Percentiles rank a stretch among this genome's conserved stretches.
phyloP scores from a whole-genome alignment of 345 rosid genomes.

The Syzygium grande region DNA sequence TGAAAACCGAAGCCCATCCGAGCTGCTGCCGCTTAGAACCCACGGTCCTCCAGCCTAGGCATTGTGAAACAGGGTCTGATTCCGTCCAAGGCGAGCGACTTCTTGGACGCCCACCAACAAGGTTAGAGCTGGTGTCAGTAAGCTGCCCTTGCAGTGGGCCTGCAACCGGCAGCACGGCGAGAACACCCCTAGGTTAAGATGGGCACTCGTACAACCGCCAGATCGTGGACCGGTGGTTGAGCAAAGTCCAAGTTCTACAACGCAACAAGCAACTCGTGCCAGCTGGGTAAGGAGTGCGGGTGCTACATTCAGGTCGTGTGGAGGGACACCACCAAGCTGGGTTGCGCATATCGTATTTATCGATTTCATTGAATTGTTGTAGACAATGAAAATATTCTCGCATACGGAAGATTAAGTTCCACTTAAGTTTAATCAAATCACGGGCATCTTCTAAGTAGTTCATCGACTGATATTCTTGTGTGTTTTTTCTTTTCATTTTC shows the following conservation, averaged over 20 bases:
- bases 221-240: not conserved
- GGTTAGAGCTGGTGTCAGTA: not conserved
- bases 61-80: not conserved
- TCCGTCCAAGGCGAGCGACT: not conserved
- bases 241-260: not conserved
- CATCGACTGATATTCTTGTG: not conserved
- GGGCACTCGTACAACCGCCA: not conserved
- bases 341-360: not conserved
- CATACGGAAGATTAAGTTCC: not conserved
- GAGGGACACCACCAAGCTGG: too few relatives aligned
- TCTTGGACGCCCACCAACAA: not conserved
- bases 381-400: not conserved
- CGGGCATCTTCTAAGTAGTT: not conserved
- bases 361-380: not conserved
- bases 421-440: not conserved
- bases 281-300: not conserved
- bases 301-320: too few relatives aligned
- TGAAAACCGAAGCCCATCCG: not conserved
- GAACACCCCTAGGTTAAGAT: not conserved
- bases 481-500: not conserved
- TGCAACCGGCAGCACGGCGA: not conserved
- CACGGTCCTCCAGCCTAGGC: not conserved
- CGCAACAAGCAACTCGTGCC: not conserved
- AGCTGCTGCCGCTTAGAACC: not conserved
- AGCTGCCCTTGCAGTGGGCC: not conserved